Percentiles rank a stretch among this genome's conserved stretches.
These are phyloP conservation scores for Talaromyces adpressus DNA, from an alignment of 495 filamentous ascomycete species.

Conservation along the genomic window DNA sequence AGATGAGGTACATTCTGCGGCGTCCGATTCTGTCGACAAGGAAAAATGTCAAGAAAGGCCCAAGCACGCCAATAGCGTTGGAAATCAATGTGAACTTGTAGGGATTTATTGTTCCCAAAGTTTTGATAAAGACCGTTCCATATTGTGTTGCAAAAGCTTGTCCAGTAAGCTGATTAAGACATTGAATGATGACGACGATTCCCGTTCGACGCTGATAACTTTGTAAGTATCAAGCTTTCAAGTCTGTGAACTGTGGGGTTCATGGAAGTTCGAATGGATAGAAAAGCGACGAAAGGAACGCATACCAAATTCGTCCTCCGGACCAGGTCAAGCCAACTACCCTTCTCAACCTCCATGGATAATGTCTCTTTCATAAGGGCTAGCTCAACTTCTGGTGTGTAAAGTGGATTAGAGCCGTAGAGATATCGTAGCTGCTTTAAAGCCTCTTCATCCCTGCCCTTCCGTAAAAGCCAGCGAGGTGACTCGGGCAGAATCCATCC, in stretches of 20 bases:
- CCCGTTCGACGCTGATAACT: slow-evolving; percentile 16
- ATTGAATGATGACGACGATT: slow-evolving; percentile 19
- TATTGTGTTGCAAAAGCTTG: slow-evolving; percentile 24
- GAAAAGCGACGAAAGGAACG: slow-evolving; percentile 4
- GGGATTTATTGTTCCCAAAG: slow-evolving; percentile 22
- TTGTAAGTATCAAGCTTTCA: background rate
- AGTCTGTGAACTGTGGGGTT: background rate
- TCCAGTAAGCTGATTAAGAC: slow-evolving; percentile 28
- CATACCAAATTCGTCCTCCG: slow-evolving; percentile 11
- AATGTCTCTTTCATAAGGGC: slow-evolving; percentile 6
- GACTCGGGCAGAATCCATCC: slow-evolving; percentile 28
- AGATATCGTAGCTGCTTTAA: slow-evolving; percentile 11
- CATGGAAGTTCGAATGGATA: background rate
- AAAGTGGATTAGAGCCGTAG: slow-evolving; percentile 8
- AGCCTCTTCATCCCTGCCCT: slow-evolving; percentile 19
- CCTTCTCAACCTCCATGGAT: slow-evolving; percentile 10
- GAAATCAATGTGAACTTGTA: background rate
- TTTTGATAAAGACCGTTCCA: slow-evolving; percentile 24
- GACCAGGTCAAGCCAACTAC: slow-evolving; percentile 21
- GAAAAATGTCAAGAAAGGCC: background rate
- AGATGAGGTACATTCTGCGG: slow-evolving; percentile 3
- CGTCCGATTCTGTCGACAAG: background rate
- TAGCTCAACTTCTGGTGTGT: slow-evolving; percentile 14
- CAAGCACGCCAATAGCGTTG: background rate
- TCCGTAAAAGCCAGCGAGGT: slow-evolving; percentile 24